These are phyloP conservation scores for Boletus semigastroideus DNA, from an alignment of 1,284 basidiomycete genomes.

Conservation along the genomic window DNA sequence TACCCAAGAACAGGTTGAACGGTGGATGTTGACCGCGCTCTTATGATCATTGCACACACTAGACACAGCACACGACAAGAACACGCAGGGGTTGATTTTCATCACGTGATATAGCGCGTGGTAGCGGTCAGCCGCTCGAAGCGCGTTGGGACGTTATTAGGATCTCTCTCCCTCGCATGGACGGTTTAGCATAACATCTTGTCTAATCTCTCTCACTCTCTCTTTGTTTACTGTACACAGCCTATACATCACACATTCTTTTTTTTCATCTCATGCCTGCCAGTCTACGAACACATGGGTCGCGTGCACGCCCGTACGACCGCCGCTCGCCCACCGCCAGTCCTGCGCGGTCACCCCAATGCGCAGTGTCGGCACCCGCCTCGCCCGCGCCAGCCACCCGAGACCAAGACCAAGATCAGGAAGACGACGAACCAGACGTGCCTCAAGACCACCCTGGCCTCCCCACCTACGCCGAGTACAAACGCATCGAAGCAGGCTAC, in stretches of 20 bases:
- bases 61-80: not conserved
- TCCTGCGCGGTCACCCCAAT: not conserved
- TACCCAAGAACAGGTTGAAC: conserved; percentile 37
- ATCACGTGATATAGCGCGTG: conserved; percentile 29
- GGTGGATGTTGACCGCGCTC: conserved; percentile 30
- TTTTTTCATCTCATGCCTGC: conserved; percentile 24
- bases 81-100: conserved; percentile 26
- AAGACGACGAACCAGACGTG: not conserved
- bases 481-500: conserved; percentile 53
- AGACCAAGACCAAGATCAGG: not conserved
- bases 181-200: conserved; percentile 10
- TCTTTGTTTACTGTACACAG: conserved; percentile 22
- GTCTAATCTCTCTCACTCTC: conserved; percentile 16
- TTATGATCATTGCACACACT: not conserved
- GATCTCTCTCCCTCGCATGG: not conserved
- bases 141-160: conserved; percentile 11
- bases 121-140: conserved; percentile 28
- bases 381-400: not conserved
- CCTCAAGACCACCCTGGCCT: conserved; percentile 46
- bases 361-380: not conserved
- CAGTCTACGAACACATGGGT: conserved; percentile 12
- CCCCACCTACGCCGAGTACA: conserved; percentile 57
- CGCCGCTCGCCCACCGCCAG: conserved; percentile 17
- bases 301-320: conserved; percentile 26
- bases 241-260: conserved; percentile 22